phyloP scores from a whole-genome alignment of 768 basidiomycete genomes.

The Suillus variegatus region DNA sequence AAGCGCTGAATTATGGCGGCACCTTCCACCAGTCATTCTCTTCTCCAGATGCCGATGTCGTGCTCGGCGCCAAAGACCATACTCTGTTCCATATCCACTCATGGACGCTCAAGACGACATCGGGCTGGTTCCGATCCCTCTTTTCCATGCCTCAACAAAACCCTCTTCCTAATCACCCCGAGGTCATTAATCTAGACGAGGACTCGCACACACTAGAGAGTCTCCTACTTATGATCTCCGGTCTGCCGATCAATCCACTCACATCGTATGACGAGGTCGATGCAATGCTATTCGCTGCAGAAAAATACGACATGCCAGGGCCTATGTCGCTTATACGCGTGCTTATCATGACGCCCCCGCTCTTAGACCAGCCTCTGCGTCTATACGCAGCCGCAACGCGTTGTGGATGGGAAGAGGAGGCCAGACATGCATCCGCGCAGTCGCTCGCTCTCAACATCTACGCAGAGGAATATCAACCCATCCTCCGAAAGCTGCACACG shows the following conservation, averaged over 20 bases:
- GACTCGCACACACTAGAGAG: constrained; percentile 54
- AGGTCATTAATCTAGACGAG: constrained; percentile 57
- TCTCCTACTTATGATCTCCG: constrained; percentile 62
- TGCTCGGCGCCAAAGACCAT: constrained; percentile 53
- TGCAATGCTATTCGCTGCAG: constrained; percentile 58
- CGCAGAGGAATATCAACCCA: constrained; percentile 43
- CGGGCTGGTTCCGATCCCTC: constrained; percentile 64
- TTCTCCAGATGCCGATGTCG: constrained; percentile 56
- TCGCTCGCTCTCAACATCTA: constrained; percentile 56
- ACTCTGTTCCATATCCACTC: constrained; percentile 60
- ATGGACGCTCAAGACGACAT: constrained; percentile 62
- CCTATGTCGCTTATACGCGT: constrained; percentile 61
- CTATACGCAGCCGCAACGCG: constrained; percentile 57
- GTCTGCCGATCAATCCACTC: constrained; percentile 51
- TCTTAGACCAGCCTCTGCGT: constrained; percentile 51
- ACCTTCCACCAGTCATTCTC: constrained; percentile 49
- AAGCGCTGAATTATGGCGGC: too few relatives aligned
- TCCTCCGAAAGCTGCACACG: constrained; percentile 49
- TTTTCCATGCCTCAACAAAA: constrained; percentile 53
- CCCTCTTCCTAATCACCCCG: constrained; percentile 19
- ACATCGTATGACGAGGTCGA: constrained; percentile 57
- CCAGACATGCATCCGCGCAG: constrained; percentile 51
- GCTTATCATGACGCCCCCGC: constrained; percentile 52
- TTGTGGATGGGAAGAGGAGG: constrained; percentile 60
- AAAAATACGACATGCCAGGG: constrained; percentile 73